Evolutionary conservation across 2,329 filamentous ascomycete species (phyloP).

Genomic region (Botryotinia convoluta): DNA sequence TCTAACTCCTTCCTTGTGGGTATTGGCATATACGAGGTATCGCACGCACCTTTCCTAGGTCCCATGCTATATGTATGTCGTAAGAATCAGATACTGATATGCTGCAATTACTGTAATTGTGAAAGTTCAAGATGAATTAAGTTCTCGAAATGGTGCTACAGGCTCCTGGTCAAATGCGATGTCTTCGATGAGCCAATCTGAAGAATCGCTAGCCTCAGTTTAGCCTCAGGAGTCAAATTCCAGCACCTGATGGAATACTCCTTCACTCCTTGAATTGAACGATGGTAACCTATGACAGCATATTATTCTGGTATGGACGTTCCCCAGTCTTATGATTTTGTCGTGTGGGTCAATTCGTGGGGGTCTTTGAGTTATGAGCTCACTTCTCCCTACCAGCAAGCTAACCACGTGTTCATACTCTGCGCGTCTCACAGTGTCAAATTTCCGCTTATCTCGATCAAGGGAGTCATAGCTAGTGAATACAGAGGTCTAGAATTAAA

Average conservation of each 20-base stretch:
- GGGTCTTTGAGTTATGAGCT: neutral
- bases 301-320: neutral
- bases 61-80: neutral
- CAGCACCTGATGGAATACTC: neutral
- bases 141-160: neutral
- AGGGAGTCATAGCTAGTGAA: neutral
- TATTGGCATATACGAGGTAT: neutral
- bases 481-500: neutral
- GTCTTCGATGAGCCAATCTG: neutral
- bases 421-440: neutral
- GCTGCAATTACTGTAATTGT: neutral
- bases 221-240: neutral
- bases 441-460: neutral
- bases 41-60: neutral
- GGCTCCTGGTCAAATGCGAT: neutral
- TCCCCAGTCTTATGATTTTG: neutral
- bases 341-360: neutral
- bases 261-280: neutral
- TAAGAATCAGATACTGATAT: neutral
- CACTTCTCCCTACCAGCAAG: neutral
- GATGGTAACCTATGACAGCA: neutral
- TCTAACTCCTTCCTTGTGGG: neutral
- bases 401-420: neutral
- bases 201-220: neutral
- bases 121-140: neutral